phyloP scores from a whole-genome alignment of 352 stramenopile species.

The Globisporangium cylindrosporum region DNA sequence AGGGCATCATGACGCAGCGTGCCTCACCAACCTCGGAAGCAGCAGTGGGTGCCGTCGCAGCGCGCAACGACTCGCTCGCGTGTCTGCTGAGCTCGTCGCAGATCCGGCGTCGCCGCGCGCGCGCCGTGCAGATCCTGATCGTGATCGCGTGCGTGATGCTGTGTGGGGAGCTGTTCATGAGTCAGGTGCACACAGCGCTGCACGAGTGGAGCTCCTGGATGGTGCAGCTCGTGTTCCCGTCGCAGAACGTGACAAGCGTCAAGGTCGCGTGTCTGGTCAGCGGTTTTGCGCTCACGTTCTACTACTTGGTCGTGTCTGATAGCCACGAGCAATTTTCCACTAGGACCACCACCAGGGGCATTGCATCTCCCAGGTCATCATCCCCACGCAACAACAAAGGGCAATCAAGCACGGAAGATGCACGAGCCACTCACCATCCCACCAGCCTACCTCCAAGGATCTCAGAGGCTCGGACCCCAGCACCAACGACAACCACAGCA shows the following conservation, averaged over 20 bases:
- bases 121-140: slow-evolving; percentile 15
- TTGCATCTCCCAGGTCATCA: not conserved
- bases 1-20: not conserved
- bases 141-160: slow-evolving; percentile 7
- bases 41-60: not conserved
- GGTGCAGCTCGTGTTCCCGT: slow-evolving; percentile 41
- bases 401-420: not conserved
- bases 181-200: not conserved
- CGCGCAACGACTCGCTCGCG: not conserved
- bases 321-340: not conserved
- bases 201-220: slow-evolving; percentile 25
- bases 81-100: slow-evolving; percentile 7
- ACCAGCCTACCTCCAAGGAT: not conserved
- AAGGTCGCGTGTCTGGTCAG: slow-evolving; percentile 38
- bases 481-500: not conserved
- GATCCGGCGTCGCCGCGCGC: slow-evolving; percentile 9
- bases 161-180: not conserved
- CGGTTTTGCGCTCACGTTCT: slow-evolving; percentile 37
- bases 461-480: not conserved
- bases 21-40: not conserved
- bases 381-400: not conserved
- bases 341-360: not conserved
- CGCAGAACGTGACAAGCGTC: slow-evolving; percentile 36
- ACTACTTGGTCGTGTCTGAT: slow-evolving; percentile 26
- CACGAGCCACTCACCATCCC: not conserved